These are phyloP conservation scores for Ustilago curta DNA, from an alignment of 1,284 basidiomycete species.

Conservation along the genomic window DNA sequence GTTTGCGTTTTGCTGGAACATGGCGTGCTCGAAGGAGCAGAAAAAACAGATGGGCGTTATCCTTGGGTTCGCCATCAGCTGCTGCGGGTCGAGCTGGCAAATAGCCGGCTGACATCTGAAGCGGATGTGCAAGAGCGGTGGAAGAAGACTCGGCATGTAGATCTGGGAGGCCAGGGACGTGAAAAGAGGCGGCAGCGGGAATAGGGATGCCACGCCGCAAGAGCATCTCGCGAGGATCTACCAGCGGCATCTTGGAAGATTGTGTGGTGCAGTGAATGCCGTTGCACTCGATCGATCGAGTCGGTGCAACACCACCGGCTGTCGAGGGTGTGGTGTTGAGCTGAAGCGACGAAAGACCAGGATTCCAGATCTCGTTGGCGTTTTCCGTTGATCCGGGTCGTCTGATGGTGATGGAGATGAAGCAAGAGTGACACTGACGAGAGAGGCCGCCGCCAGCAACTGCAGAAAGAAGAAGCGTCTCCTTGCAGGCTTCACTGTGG, in stretches of 20 bases:
- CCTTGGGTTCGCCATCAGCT: constrained; percentile 33
- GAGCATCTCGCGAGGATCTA: constrained; percentile 46
- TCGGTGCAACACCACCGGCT: too few relatives aligned
- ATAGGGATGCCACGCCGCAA: constrained; percentile 40
- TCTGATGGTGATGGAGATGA: constrained; percentile 1
- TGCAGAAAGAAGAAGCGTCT: background rate
- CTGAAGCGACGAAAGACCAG: too few relatives aligned
- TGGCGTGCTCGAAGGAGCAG: constrained; percentile 89
- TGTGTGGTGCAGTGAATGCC: background rate
- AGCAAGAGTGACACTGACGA: background rate
- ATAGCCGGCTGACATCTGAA: constrained; percentile 63
- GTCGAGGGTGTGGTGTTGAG: too few relatives aligned
- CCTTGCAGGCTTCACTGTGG: constrained; percentile 7
- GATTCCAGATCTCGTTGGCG: background rate
- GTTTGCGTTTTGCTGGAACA: constrained; percentile 84
- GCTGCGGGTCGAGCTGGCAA: constrained; percentile 49
- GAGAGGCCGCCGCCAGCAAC: background rate
- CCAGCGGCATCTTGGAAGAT: constrained; percentile 30
- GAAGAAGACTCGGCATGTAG: constrained; percentile 44
- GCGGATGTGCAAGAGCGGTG: constrained; percentile 34
- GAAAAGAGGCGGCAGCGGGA: constrained; percentile 46
- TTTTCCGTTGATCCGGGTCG: background rate
- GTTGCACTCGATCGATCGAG: background rate
- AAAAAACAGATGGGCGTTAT: constrained; percentile 85
- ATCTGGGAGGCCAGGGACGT: constrained; percentile 49